Evolutionary conservation across 2,329 filamentous ascomycete species (phyloP), one percentile per base, ranked within the genome.

Genomic region (Arthrinium phaeospermum): DNA sequence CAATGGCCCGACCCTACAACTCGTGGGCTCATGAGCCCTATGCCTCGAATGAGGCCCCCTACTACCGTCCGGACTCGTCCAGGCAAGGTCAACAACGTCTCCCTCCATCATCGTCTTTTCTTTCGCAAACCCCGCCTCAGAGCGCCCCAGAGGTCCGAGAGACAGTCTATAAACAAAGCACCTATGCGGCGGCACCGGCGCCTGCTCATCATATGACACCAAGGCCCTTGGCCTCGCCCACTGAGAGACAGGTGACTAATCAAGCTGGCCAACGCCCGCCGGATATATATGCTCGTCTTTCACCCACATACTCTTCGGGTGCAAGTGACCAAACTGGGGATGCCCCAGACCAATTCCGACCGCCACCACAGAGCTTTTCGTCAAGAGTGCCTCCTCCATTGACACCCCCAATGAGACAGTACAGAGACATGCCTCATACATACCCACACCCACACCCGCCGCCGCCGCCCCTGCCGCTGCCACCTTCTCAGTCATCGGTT

Each of bases 1-100:
- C 57, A 51, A 73, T 73, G 72, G 67, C 70, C 47, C 57, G 69
- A 45, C 70, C 68, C 45, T 57, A 67, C 61, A 72, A 72, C 68
- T 51, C 70, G 13, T 73, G 72, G 72, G 68, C 57, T 49, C 47
- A 69, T 24, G 57, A 73, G 68, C 70, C 72, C 12, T 30, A 51
- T 45, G 22, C 68, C 49, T 16, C 57, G 22, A 57, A 49, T 24
- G 27, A 69, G 4, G 45, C 27, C 34, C 61, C 71, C 69, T 73
- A 68, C 53, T 73, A 70, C 69, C 68, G 57, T 24, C 70, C 70
- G 53, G 70, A 73, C 46, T 70, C 37, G 2, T 49, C 72, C 16
- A 51, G 70, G n/a, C 72, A 45, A 45, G 45, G 34, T 34, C 46
- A 67, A 27, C 70, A 49, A 19, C 70, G 67, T 24, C 72, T 64